These are phyloP conservation scores for Bipolaris sorokiniana DNA, from an alignment of 2,329 filamentous ascomycete genomes.

Conservation along the genomic window DNA sequence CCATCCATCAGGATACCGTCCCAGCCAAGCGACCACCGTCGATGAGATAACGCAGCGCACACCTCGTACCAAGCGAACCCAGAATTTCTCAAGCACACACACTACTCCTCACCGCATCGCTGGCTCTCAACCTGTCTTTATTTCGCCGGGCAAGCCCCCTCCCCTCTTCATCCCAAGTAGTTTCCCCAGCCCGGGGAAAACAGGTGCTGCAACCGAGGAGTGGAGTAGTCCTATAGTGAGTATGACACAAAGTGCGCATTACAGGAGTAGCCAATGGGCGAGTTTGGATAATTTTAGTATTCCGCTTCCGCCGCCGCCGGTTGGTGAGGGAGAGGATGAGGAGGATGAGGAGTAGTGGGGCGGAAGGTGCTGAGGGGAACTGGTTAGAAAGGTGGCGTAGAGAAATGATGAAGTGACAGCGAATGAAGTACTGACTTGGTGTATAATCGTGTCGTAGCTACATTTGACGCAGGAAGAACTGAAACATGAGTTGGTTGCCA, in stretches of 20 bases:
- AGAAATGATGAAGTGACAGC: no score
- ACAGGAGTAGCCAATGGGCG: conserved; percentile 22
- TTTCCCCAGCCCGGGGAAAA: conserved; percentile 39
- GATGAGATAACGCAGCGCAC: conserved; percentile 36
- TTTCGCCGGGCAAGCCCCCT: conserved; percentile 37
- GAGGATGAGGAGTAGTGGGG: conserved; percentile 1
- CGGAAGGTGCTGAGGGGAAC: no score
- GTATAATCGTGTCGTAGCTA: no score
- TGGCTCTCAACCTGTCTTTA: conserved; percentile 23
- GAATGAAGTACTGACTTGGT: no score
- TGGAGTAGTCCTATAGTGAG: conserved; percentile 38
- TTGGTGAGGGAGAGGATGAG: conserved; percentile 4
- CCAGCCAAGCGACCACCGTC: conserved; percentile 46
- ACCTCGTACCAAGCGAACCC: conserved; percentile 23
- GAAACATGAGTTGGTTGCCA: no score
- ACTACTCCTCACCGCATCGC: conserved; percentile 33
- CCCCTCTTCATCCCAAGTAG: conserved; percentile 44
- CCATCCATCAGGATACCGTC: conserved; percentile 11
- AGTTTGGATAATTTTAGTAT: conserved; percentile 45
- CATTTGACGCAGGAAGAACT: no score
- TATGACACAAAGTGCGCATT: conserved; percentile 17
- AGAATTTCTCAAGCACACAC: conserved; percentile 20
- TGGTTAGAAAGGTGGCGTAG: no score
- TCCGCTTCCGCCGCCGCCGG: conserved; percentile 35
- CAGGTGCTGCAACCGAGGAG: conserved; percentile 21